These are phyloP conservation scores for Geopyxis carbonaria DNA, from an alignment of 495 filamentous ascomycete genomes.

Conservation along the genomic window DNA sequence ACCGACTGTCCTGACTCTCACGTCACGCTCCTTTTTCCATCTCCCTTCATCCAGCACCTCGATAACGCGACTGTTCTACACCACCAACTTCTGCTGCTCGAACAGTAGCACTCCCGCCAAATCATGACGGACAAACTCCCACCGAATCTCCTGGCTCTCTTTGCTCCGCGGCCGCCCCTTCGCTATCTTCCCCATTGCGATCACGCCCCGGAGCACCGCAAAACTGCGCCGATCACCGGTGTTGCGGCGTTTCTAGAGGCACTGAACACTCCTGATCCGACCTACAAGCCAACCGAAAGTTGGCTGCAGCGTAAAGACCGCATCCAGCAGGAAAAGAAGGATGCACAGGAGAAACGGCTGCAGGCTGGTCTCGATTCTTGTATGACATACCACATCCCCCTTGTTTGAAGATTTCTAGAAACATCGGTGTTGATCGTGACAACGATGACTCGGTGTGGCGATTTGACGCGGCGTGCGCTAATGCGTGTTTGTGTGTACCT, in stretches of 20 bases:
- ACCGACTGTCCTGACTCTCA: too few species aligned
- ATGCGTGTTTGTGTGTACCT: conserved; percentile 1
- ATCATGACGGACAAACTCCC: conserved; percentile 92
- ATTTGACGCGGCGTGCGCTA: conserved; percentile 1
- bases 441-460: not conserved
- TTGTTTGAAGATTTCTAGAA: too few species aligned
- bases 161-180: conserved; percentile 79
- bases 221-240: conserved; percentile 51
- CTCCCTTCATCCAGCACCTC: too few species aligned
- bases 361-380: conserved; percentile 51
- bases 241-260: conserved; percentile 56
- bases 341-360: conserved; percentile 41
- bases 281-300: conserved; percentile 75
- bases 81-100: too few species aligned
- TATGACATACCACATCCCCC: conserved; percentile 26
- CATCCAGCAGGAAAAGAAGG: conserved; percentile 59
- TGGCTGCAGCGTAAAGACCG: conserved; percentile 77
- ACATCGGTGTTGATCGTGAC: too few species aligned
- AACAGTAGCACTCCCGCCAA: too few species aligned
- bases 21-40: too few species aligned
- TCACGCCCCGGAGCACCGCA: conserved; percentile 64
- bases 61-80: too few species aligned
- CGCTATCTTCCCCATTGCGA: conserved; percentile 76
- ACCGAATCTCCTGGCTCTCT: conserved; percentile 78
- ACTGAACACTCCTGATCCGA: conserved; percentile 48